Evolutionary conservation across 805 yeast genomes (phyloP).

Genomic region (Candida mattraensis): DNA sequence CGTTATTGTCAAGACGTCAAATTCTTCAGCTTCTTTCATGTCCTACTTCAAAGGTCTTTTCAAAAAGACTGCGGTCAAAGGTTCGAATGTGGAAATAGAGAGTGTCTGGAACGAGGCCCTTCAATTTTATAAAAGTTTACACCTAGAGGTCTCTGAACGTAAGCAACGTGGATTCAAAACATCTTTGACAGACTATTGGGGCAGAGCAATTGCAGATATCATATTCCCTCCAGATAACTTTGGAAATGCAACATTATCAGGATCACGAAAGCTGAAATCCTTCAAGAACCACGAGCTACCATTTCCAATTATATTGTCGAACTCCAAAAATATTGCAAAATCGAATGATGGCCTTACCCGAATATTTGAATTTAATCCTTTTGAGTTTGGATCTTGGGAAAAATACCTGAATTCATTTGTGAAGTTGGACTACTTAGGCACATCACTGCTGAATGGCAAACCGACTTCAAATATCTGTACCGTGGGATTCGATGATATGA

Average conservation of each 20-base stretch:
- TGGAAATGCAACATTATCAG: constrained; percentile 41
- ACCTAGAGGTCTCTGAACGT: constrained; percentile 52
- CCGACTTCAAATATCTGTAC: constrained; percentile 41
- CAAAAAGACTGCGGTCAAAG: constrained; percentile 6
- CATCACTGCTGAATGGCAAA: constrained; percentile 44
- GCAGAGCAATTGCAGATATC: constrained; percentile 53
- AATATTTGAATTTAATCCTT: constrained; percentile 60
- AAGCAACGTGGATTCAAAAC: constrained; percentile 52
- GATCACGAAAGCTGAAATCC: constrained; percentile 36
- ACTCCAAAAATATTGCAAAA: constrained; percentile 38
- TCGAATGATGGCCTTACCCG: constrained; percentile 39
- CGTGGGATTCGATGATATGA: constrained; percentile 56
- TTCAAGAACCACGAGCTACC: constrained; percentile 44
- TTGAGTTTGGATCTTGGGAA: constrained; percentile 72
- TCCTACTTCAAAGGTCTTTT: constrained; percentile 13
- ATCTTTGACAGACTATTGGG: constrained; percentile 70
- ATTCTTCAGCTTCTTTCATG: constrained; percentile 13
- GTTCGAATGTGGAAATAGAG: constrained; percentile 13
- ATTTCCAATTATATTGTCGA: constrained; percentile 48
- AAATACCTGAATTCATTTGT: constrained; percentile 44
- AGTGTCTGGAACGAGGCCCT: constrained; percentile 28
- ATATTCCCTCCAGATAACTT: constrained; percentile 37
- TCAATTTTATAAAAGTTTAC: constrained; percentile 52
- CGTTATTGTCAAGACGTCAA: constrained; percentile 12
- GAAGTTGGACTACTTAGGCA: constrained; percentile 53